Evolutionary conservation across 2,329 filamentous ascomycete species (phyloP), one percentile per base, ranked within the genome.

Genomic region (Alternaria rosae): DNA sequence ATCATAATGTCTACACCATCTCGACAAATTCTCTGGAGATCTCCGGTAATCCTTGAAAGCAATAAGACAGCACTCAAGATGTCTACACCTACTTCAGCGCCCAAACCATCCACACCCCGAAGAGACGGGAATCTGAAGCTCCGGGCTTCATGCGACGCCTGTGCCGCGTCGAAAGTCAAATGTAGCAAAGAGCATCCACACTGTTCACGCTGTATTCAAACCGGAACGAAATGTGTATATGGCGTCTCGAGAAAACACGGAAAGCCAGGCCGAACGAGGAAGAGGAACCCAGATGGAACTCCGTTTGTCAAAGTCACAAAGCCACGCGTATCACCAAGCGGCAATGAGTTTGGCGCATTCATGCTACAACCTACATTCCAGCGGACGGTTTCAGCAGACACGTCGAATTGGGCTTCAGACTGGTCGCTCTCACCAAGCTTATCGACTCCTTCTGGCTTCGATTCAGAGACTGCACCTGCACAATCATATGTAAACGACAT

Each of bases 151-250:
- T 78, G 76, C 66, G 75, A 79, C 65, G 70, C 73, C 8, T 79
- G 76, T 67, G 74, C 76, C n/a, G 70, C 74, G n/a, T 76, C 75
- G 7, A 79, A 79, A 59, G 74, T 78, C 53, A 78, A 77, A 58
- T 78, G 76, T 66, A 76, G 73, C 64, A 78, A 78, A 61, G 70
- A 76, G 23, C 76, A 77, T 59, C 76, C 76, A 3, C 68, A 64
- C 20, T 78, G 76, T 57, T 62, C 65, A n/a, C 75, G 75, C 28
- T 79, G 76, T 59, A 66, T 68, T 11, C 51, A 68, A 54, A 75
- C 72, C 43, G 71, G 70, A 38, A 70, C 67, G 6, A 64, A 68
- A 54, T 78, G 76, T 59, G 62, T 78, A 59, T 78, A 78, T 42
- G 75, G 76, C 15, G 64, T 76, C 28, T 77, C 75, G 25, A 74